A percentile compares a stretch with the other conserved stretches of the same genome.
phyloP scores from a whole-genome alignment of 305 asterid genomes.

The Euphrasia arctica region DNA sequence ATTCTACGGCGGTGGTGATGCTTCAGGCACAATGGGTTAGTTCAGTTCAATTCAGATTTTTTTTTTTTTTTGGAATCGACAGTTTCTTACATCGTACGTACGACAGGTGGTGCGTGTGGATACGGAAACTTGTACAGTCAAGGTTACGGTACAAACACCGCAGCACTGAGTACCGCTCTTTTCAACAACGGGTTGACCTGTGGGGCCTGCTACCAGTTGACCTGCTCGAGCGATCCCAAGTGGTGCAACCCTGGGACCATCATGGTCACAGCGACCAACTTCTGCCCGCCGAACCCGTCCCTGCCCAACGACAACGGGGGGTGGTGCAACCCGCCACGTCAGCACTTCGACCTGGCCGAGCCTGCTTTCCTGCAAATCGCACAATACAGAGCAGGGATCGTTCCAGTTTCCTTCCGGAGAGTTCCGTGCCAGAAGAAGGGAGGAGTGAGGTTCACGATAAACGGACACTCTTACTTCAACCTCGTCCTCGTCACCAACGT shows the following conservation, averaged over 20 bases:
- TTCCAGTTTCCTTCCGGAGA: slow-evolving; percentile 64
- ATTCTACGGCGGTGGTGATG: slow-evolving; percentile 85
- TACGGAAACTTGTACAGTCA: slow-evolving; percentile 77
- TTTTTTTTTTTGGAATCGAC: background rate
- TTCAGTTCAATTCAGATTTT: background rate
- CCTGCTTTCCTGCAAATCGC: slow-evolving; percentile 81
- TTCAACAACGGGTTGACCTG: slow-evolving; percentile 79
- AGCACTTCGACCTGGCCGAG: slow-evolving; percentile 75
- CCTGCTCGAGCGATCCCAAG: slow-evolving; percentile 49
- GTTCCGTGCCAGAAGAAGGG: slow-evolving; percentile 77
- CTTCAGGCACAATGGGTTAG: slow-evolving; percentile 88
- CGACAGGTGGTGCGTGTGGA: slow-evolving; percentile 87
- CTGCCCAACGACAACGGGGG: slow-evolving; percentile 74
- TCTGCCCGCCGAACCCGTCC: slow-evolving; percentile 84
- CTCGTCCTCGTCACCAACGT: slow-evolving; percentile 72
- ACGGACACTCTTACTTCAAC: slow-evolving; percentile 84
- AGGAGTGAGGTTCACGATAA: slow-evolving; percentile 75
- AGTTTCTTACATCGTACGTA: background rate
- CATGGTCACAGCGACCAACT: slow-evolving; percentile 76
- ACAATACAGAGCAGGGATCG: slow-evolving; percentile 73
- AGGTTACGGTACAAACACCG: slow-evolving; percentile 86
- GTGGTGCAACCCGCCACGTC: slow-evolving; percentile 91
- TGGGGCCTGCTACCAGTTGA: slow-evolving; percentile 72
- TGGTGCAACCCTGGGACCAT: slow-evolving; percentile 59
- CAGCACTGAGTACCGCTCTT: slow-evolving; percentile 80